Evolutionary conservation across 139 green algal species (phyloP), one percentile per base, ranked within the genome.

Genomic region (Microglena sp.): DNA sequence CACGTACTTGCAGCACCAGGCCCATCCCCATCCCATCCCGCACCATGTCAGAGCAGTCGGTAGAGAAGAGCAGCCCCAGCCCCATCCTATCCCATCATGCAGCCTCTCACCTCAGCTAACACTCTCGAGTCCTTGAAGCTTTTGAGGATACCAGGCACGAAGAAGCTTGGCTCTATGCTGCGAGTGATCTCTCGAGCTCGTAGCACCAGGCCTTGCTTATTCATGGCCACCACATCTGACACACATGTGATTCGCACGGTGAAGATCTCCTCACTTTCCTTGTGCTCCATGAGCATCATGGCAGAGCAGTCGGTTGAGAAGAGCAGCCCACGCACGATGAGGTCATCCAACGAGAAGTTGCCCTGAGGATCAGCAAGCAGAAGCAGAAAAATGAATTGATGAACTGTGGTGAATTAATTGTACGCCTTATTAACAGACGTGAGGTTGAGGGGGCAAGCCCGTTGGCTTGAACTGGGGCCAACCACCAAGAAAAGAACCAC

Each of bases 241-340:
- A 81, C 71, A 21, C 64, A 72, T 15, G 72, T 73, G 21, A 83
- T 40, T 4, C 79, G 70, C 46, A 74, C 80, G 27, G 80, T 86
- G 46, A 78, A 71, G 2, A 78, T 62, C 33, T 80, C 66, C 32
- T 77, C 69, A 32, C 55, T 77, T 26, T 31, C 34, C 34, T 66
- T 72, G 68, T 79, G 72, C 69, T 82, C 70, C 73, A 85, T 80
- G 35, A 82, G 75, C 68, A 82, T 74, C 11, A 86, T 57, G 2
- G 67, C 75, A 26, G 66, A 70, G 68, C 60, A 77, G 59, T 81
- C 78, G 43, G 74, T 78, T 31, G 61, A 62, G 46, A 55, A 82
- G 53, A 88, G 70, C 40, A 76, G 68, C 5, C 71, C 71, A 0
- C 70, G 71, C 18, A 73, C 57, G 8, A 45, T 31, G 60, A 86